A percentile compares a stretch with the other conserved stretches of the same genome.
These are phyloP conservation scores for Aspergillus brunneoviolaceus DNA, from an alignment of 2,329 filamentous ascomycete genomes.

Conservation along the genomic window DNA sequence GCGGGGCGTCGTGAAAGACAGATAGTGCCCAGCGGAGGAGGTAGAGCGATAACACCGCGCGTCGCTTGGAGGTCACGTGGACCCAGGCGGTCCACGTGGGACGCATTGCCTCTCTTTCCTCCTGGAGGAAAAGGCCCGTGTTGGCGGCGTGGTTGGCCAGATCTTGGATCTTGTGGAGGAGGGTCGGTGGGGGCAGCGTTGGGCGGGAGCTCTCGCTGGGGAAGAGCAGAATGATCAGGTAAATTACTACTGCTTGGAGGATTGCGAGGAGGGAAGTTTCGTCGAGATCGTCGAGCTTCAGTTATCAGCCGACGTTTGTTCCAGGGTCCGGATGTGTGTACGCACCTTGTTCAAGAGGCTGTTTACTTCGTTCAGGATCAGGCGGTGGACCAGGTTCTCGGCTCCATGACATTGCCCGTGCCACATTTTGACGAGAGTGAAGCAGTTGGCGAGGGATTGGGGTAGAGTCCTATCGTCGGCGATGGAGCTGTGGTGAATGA, in stretches of 20 bases:
- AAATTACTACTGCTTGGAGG: slow-evolving; percentile 1
- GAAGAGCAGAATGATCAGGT: slow-evolving; percentile 6
- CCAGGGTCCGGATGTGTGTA: too few species aligned
- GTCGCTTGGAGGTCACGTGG: slow-evolving; percentile 8
- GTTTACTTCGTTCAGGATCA: not conserved
- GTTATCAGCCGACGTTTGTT: not conserved
- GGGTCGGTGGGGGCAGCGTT: not conserved
- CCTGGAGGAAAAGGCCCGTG: slow-evolving; percentile 5
- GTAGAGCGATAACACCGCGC: slow-evolving; percentile 4
- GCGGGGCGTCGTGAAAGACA: not conserved
- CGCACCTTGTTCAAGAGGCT: not conserved
- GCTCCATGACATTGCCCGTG: slow-evolving; percentile 2
- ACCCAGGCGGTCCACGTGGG: slow-evolving; percentile 4
- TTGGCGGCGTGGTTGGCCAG: slow-evolving; percentile 1
- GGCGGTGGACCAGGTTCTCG: not conserved
- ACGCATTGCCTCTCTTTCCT: slow-evolving; percentile 1
- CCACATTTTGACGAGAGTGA: slow-evolving; percentile 7
- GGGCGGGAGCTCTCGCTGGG: not conserved
- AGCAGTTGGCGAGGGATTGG: not conserved
- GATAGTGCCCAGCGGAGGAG: slow-evolving; percentile 5
- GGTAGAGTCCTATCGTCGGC: not conserved
- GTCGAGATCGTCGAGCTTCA: not conserved
- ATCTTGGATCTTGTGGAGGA: slow-evolving; percentile 4
- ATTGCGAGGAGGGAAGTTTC: slow-evolving; percentile 1
- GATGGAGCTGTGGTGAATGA: slow-evolving; percentile 4